Conservation (phyloP, 371 early-diverging fungal genomes). For the Mucor indicus region DNA sequence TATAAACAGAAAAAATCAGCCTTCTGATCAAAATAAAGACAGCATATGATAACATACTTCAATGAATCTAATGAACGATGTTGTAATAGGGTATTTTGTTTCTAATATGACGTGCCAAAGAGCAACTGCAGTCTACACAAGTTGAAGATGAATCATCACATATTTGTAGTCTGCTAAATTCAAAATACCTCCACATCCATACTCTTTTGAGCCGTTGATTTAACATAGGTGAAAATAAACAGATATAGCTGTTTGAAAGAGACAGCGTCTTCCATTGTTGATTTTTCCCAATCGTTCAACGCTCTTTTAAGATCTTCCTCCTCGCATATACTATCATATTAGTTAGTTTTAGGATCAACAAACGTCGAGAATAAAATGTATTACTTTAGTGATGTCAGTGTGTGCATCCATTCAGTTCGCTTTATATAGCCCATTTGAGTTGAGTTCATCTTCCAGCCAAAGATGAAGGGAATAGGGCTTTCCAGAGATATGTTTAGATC, state of each 20-base stretch:
- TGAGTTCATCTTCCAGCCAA: slow-evolving; percentile 38
- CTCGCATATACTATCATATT: background rate
- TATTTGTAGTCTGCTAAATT: background rate
- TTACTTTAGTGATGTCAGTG: too few species aligned
- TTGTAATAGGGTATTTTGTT: slow-evolving; percentile 21
- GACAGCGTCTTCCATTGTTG: slow-evolving; percentile 2
- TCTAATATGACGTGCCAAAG: slow-evolving; percentile 33
- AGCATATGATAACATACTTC: slow-evolving; percentile 19
- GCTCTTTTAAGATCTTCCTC: background rate
- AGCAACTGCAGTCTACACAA: slow-evolving; percentile 28
- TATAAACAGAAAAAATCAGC: background rate
- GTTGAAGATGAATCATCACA: background rate
- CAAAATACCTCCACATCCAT: slow-evolving; percentile 38
- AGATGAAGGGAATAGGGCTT: slow-evolving; percentile 32
- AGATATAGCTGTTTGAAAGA: slow-evolving; percentile 30
- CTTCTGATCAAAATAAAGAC: too few species aligned
- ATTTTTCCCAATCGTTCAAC: slow-evolving; percentile 3
- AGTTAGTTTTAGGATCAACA: too few species aligned
- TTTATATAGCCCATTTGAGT: slow-evolving; percentile 32
- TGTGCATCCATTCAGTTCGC: slow-evolving; percentile 8
- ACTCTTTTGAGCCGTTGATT: slow-evolving; percentile 36
- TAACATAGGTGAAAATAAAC: slow-evolving; percentile 32
- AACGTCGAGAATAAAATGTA: too few species aligned
- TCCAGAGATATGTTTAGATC: slow-evolving; percentile 32
- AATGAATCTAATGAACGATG: slow-evolving; percentile 29